Evolutionary conservation across 2,329 filamentous ascomycete species (phyloP), one percentile per base, ranked within the genome.

Genomic region (Gliomastix tumulicola): DNA sequence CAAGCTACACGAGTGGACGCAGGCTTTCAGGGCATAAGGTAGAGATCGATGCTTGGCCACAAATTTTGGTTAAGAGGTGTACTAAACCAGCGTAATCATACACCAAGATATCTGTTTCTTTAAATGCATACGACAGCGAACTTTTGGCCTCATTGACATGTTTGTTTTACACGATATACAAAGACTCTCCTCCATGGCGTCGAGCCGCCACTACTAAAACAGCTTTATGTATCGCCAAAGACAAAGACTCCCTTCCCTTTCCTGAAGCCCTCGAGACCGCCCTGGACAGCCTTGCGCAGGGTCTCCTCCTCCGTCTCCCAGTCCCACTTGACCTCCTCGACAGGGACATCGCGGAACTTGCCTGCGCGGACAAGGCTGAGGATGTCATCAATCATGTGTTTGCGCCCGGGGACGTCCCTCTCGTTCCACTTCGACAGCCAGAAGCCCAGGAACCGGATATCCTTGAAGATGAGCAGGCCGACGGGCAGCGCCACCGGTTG

Each of bases 351-450:
- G 51, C 73, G 79, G 55, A 98, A 94, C 57, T 83, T 76, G 6
- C 87, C 87, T 35, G 76, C 64, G 13, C 85, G 69, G 19, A 82
- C 85, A 55, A 94, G 60, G 28, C 80, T 74, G 42, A 98, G 63
- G 23, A 98, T 82, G 61, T 95, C 86, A 18, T 83, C 74, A n/a
- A 97, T 80, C 31, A 88, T 94, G 53, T 72, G 74, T 55, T 76
- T 75, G 66, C 94, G 94, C 41, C 82, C 79, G 6, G 71, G 69
- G 0, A 80, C 75, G 49, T 96, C 73, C 44, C 71, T 65, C 54
- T 89, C 82, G 33, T 84, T 87, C 90, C 92, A 97, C 41, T 74
- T 79, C 54, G 84, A 92, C 18, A 97, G 79, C 92, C 92, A 98
- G 62, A 97, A 98, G 5, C 92, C 94, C 43, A 86, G 75, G 53